phyloP scores from a whole-genome alignment of 306 rosid genomes.

The Spatholobus suberectus region DNA sequence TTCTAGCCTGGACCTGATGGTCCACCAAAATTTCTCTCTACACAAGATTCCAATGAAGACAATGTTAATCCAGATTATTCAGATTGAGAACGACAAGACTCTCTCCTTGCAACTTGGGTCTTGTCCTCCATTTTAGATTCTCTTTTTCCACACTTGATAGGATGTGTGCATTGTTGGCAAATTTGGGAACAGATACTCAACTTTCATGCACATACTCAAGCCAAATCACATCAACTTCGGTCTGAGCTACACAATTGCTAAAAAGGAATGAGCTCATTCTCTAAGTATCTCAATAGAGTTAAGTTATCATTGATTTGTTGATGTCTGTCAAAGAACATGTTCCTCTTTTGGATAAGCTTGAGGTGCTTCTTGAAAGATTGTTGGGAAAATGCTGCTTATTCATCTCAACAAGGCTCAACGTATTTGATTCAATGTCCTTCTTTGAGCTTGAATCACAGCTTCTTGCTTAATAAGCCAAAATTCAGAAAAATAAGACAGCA shows the following conservation, averaged over 20 bases:
- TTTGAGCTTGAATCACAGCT: background rate
- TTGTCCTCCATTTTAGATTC: background rate
- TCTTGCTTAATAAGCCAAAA: background rate
- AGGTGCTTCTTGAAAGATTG: background rate
- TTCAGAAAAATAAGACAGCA: no score
- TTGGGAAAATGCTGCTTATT: background rate
- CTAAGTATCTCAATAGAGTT: background rate
- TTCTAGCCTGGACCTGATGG: background rate
- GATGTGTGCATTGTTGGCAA: background rate
- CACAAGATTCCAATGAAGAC: background rate
- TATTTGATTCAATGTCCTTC: background rate
- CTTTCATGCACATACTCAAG: background rate
- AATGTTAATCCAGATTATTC: background rate
- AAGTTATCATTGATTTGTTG: background rate
- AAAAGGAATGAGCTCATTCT: background rate
- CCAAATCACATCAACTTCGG: background rate
- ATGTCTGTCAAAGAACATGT: background rate
- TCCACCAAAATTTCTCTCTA: background rate
- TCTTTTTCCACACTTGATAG: background rate
- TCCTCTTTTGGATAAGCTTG: background rate
- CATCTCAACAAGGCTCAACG: background rate
- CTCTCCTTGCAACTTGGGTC: background rate
- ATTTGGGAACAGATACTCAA: background rate
- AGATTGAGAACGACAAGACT: background rate
- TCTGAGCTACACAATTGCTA: background rate